Percentiles rank a stretch among this genome's conserved stretches.
These are phyloP conservation scores for Nemania abortiva DNA, from an alignment of 2,329 filamentous ascomycete genomes.

Conservation along the genomic window DNA sequence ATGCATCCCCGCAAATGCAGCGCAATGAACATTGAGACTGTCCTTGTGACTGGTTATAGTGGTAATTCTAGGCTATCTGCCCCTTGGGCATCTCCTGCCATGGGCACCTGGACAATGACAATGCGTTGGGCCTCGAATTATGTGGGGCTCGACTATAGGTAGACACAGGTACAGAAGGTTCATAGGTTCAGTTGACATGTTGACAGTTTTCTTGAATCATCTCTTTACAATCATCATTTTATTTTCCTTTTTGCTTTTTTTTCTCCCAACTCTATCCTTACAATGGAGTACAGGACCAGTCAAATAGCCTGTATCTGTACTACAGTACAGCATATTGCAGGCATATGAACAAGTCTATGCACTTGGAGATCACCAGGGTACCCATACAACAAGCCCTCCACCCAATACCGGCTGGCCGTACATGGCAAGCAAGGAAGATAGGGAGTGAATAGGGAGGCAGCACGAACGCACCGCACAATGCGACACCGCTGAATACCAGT, in stretches of 20 bases:
- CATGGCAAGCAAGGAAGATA: constrained; percentile 11
- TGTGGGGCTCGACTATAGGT: constrained; percentile 17
- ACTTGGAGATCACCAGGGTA: constrained; percentile 21
- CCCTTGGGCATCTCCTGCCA: background rate
- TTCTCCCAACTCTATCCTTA: constrained; percentile 1
- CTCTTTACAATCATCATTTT: background rate
- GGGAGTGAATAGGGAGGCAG: constrained; percentile 12
- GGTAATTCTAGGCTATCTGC: background rate
- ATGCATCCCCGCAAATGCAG: constrained; percentile 19
- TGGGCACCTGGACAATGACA: background rate
- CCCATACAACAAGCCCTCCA: constrained; percentile 8
- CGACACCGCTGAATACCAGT: constrained; percentile 16
- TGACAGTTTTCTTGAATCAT: background rate
- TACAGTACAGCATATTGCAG: constrained; percentile 15
- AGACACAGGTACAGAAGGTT: background rate
- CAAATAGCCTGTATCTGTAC: constrained; percentile 22
- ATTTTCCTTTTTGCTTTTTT: constrained; percentile 1
- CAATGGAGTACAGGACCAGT: background rate
- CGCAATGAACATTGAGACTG: background rate
- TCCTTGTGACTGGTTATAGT: constrained; percentile 8
- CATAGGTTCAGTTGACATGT: background rate
- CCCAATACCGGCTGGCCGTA: constrained; percentile 10
- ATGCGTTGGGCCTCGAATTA: constrained; percentile 32
- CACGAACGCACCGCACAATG: constrained; percentile 12
- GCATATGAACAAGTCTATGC: constrained; percentile 10